Evolutionary conservation across 495 filamentous ascomycete species (phyloP), one percentile per base, ranked within the genome.

Genomic region (Trichoderma asperelloides): DNA sequence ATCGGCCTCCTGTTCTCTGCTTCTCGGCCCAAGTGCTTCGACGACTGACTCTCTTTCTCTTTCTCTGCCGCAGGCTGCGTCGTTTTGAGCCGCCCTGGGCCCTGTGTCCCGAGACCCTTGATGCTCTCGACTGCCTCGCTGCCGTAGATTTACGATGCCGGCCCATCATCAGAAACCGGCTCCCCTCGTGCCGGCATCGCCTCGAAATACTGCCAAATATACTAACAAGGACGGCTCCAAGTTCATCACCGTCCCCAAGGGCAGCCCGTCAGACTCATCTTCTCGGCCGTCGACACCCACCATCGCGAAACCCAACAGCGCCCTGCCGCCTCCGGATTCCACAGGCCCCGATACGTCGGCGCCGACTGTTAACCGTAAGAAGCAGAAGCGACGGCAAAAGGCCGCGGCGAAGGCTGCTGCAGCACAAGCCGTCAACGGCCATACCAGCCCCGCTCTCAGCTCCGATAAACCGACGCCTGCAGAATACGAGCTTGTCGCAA

Each of bases 351-450:
- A 64, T 28, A 45, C 21, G 30, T 40, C 18, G 33, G 63, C 63
- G 15, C 75, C 82, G 63, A 70, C 76, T 4, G 89, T 94, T 51
- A 97, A 97, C 77, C 87, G 90, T 73, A 97, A 97, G 79, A 97
- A 97, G 77, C 90, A 93, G 75, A 96, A 96, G 77, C 85, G 90
- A 39, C 87, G 90, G 69, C 82, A 87, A 67, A 94, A 93, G 76
- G 90, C 89, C 62, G 90, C 90, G 49, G 85, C 89, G 21, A 84
- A 88, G 67, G 89, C 87, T 41, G 87, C 87, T 65, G 86, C 78
- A n/a, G 79, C 79, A 49, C 72, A 71, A 62, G 73, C 74, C 23
- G 62, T 72, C n/a, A 81, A 81, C 63, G 78, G 78, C 2, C 68
- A 76, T n/a, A 72, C 77, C 6, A 45, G 39, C 27, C 64, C 64